A percentile compares a stretch with the other conserved stretches of the same genome.
Evolutionary conservation across 1,284 basidiomycete genomes (phyloP).

Genomic region (Trametes pubescens): DNA sequence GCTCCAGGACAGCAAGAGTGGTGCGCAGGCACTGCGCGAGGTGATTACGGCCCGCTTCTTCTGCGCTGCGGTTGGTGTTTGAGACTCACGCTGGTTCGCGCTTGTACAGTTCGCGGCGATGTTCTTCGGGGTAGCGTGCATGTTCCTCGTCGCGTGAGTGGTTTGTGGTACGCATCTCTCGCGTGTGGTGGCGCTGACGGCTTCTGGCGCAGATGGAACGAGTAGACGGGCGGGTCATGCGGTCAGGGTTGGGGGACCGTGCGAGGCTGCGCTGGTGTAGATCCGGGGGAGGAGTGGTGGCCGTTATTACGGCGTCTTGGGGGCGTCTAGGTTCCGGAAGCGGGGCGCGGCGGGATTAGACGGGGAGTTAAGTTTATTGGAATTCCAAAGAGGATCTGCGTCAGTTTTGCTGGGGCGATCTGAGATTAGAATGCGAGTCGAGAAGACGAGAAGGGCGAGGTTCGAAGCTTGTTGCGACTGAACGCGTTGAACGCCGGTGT

Average conservation of each 20-base stretch:
- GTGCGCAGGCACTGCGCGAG: conserved; percentile 86
- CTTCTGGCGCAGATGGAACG: conserved; percentile 74
- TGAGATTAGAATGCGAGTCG: conserved; percentile 15
- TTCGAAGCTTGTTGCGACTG: background rate
- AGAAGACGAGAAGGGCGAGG: conserved; percentile 29
- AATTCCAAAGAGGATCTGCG: conserved; percentile 18
- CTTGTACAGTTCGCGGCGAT: conserved; percentile 81
- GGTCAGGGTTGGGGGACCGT: conserved; percentile 23
- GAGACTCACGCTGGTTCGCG: conserved; percentile 19
- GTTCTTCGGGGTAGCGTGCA: conserved; percentile 87
- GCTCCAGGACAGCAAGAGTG: conserved; percentile 86
- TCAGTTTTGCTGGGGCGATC: conserved; percentile 16
- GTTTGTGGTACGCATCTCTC: conserved; percentile 31
- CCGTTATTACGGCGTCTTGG: conserved; percentile 11
- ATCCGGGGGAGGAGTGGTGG: conserved; percentile 9
- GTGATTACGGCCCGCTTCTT: conserved; percentile 47
- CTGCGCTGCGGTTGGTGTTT: conserved; percentile 1
- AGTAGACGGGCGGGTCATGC: conserved; percentile 55
- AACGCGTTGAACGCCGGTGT: conserved; percentile 16
- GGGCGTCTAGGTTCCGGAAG: conserved; percentile 7
- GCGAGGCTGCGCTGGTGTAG: conserved; percentile 17
- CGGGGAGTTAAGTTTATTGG: conserved; percentile 24
- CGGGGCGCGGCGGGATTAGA: conserved; percentile 12
- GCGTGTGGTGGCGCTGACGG: conserved; percentile 22
- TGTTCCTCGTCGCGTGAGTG: conserved; percentile 88